phyloP scores from a whole-genome alignment of 2,329 filamentous ascomycete species.

The Arthrinium phaeospermum region DNA sequence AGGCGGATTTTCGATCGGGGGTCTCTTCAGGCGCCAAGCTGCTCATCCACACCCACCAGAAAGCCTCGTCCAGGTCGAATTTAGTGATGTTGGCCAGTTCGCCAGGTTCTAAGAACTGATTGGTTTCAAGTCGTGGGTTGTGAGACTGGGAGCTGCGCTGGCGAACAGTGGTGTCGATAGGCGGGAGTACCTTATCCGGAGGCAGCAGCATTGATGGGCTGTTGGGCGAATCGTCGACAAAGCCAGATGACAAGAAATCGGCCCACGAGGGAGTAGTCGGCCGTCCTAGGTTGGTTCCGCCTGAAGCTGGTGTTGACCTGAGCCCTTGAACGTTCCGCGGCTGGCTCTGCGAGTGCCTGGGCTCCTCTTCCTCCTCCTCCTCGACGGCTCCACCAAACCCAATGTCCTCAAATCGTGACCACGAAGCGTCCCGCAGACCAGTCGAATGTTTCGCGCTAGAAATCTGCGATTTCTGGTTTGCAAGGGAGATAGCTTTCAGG shows the following conservation, averaged over 20 bases:
- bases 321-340: slow-evolving; percentile 55
- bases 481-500: slow-evolving; percentile 82
- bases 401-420: slow-evolving; percentile 96
- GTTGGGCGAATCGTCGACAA: slow-evolving; percentile 75
- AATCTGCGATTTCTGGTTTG: slow-evolving; percentile 85
- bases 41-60: slow-evolving; percentile 99
- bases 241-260: slow-evolving; percentile 94
- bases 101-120: slow-evolving; percentile 78
- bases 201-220: slow-evolving; percentile 78
- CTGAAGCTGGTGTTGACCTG: slow-evolving; percentile 70
- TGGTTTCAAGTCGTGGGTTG: slow-evolving; percentile 71
- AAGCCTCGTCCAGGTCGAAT: slow-evolving; percentile 89
- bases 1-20: slow-evolving; percentile 82
- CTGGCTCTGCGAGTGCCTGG: slow-evolving; percentile 48
- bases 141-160: slow-evolving; percentile 90
- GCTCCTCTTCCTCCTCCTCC: slow-evolving; percentile 71
- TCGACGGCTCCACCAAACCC: slow-evolving; percentile 82
- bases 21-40: slow-evolving; percentile 93
- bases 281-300: slow-evolving; percentile 70
- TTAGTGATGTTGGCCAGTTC: slow-evolving; percentile 91
- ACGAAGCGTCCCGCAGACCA: slow-evolving; percentile 82
- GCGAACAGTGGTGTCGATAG: slow-evolving; percentile 73
- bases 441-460: slow-evolving; percentile 74
- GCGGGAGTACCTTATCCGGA: slow-evolving; percentile 88
- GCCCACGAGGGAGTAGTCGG: slow-evolving; percentile 98